These are phyloP conservation scores for Penicillium nucicola DNA, from an alignment of 495 filamentous ascomycete genomes.

Conservation along the genomic window DNA sequence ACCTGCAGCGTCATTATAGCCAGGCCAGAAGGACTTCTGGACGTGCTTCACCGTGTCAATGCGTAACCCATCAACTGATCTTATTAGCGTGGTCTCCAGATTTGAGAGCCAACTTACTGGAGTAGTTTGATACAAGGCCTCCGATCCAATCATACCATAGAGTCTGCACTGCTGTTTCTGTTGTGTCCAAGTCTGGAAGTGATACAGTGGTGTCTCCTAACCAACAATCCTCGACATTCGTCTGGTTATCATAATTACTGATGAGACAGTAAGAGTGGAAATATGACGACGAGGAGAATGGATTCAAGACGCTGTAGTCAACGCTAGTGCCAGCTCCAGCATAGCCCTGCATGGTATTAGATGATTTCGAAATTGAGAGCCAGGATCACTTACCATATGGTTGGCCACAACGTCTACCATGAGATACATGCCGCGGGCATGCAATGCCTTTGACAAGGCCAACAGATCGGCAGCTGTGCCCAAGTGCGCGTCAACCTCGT, in stretches of 20 bases:
- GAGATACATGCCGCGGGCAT: constrained; percentile 64
- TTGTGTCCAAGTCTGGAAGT: constrained; percentile 68
- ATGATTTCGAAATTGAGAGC: constrained; percentile 55
- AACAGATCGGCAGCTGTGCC: constrained; percentile 62
- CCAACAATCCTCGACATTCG: constrained; percentile 57
- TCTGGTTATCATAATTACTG: constrained; percentile 57
- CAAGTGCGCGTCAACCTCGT: constrained; percentile 60
- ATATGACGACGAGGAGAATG: constrained; percentile 61
- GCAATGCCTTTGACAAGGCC: constrained; percentile 55
- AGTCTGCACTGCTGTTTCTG: constrained; percentile 50
- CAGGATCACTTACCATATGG: constrained; percentile 54
- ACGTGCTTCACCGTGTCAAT: constrained; percentile 76
- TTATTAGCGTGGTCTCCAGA: neutral
- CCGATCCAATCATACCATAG: constrained; percentile 66
- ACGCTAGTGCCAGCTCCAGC: constrained; percentile 52
- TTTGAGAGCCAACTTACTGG: constrained; percentile 30
- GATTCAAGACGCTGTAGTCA: constrained; percentile 60
- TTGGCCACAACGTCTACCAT: constrained; percentile 86
- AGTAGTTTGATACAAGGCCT: constrained; percentile 61
- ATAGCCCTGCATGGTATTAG: constrained; percentile 59
- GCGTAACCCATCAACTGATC: constrained; percentile 69
- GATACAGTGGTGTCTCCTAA: constrained; percentile 57
- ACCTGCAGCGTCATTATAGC: constrained; percentile 61
- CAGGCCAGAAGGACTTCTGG: constrained; percentile 65
- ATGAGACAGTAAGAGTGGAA: constrained; percentile 69